These are phyloP conservation scores for Endoconidiophora laricicola DNA, from an alignment of 2,329 filamentous ascomycete genomes.

Conservation along the genomic window DNA sequence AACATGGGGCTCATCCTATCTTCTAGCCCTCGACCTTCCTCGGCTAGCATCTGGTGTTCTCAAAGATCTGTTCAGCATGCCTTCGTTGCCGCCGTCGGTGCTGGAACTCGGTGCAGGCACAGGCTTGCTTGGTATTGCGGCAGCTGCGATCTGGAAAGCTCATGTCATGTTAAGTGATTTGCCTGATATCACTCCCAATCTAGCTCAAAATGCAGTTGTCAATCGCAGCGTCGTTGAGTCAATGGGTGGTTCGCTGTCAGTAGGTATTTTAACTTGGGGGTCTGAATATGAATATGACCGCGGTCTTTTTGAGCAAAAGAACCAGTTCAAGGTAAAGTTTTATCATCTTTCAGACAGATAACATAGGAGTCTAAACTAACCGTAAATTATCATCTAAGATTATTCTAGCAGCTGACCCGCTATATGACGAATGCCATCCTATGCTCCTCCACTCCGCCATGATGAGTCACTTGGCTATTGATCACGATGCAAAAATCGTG, in stretches of 20 bases:
- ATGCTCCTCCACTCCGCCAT: constrained; percentile 56
- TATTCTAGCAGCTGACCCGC: constrained; percentile 67
- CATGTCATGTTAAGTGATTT: constrained; percentile 67
- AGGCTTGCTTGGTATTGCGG: constrained; percentile 74
- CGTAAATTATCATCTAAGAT: constrained; percentile 29
- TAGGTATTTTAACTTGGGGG: constrained; percentile 62
- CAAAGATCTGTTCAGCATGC: constrained; percentile 27
- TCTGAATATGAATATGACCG: constrained; percentile 29
- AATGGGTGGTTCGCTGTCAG: constrained; percentile 39
- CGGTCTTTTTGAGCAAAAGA: constrained; percentile 25
- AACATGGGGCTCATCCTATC: constrained; percentile 85
- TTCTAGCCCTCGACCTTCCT: constrained; percentile 59
- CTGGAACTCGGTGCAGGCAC: constrained; percentile 84
- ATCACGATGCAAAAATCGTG: constrained; percentile 45
- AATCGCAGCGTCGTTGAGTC: constrained; percentile 42
- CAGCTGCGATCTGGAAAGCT: constrained; percentile 52
- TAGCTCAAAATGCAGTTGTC: constrained; percentile 51
- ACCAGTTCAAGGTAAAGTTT: constrained; percentile 33
- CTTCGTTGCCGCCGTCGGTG: constrained; percentile 22
- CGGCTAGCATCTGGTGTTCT: constrained; percentile 28
- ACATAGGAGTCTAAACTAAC: background rate
- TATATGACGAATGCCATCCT: constrained; percentile 78
- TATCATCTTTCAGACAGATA: background rate
- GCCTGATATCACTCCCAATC: constrained; percentile 65
- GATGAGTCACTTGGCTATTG: constrained; percentile 43